Conservation (phyloP, 75 land plant species). For the Gnetum montanum region DNA sequence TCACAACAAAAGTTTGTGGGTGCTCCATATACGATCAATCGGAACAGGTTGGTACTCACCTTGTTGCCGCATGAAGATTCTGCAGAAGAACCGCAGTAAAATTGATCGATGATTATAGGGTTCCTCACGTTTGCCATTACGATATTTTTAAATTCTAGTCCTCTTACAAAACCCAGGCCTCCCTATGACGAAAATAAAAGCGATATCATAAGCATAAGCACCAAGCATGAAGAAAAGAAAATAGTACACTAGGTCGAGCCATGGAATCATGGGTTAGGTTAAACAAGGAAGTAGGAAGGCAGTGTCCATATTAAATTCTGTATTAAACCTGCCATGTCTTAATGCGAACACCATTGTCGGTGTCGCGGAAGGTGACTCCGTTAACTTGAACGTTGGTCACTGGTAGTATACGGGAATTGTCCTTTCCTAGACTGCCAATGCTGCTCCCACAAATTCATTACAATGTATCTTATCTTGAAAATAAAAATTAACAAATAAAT, state of each 20-base stretch:
- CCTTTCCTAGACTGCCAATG: constrained; percentile 47
- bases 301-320: too few species aligned
- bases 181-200: too few species aligned
- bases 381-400: constrained; percentile 39
- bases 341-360: constrained; percentile 51
- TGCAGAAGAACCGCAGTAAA: not conserved
- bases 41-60: not conserved
- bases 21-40: not conserved
- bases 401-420: constrained; percentile 17
- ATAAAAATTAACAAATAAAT: too few species aligned
- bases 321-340: constrained; percentile 65
- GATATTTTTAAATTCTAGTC: not conserved
- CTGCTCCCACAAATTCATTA: too few species aligned
- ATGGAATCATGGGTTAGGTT: too few species aligned
- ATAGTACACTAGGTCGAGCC: too few species aligned
- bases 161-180: not conserved
- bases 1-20: not conserved
- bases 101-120: not conserved
- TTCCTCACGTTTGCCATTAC: not conserved
- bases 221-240: too few species aligned
- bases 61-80: not conserved
- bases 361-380: constrained; percentile 19
- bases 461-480: too few species aligned
- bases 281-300: too few species aligned
- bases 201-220: too few species aligned